Evolutionary conservation across 2,329 filamentous ascomycete genomes (phyloP).

Genomic region (Pestalotiopsis fici): DNA sequence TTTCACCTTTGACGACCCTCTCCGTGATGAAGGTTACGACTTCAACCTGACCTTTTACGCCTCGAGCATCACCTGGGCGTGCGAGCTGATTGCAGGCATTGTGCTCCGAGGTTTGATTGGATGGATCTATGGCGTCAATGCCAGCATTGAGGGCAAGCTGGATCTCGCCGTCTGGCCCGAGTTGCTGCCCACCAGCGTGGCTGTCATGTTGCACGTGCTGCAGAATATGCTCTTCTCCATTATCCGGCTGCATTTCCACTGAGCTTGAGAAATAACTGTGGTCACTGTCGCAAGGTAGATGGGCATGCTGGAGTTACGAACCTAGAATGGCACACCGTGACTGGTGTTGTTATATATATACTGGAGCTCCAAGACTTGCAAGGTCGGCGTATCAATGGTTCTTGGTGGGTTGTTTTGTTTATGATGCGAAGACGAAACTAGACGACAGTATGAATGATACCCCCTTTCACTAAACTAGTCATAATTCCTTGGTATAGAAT

Average conservation of each 20-base stretch:
- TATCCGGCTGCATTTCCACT: slow-evolving; percentile 60
- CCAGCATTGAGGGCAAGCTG: slow-evolving; percentile 64
- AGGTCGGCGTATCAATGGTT: not conserved
- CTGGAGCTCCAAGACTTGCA: no score
- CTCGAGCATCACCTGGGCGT: slow-evolving; percentile 65
- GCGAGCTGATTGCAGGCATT: slow-evolving; percentile 64
- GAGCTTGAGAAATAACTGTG: not conserved
- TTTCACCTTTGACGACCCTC: slow-evolving; percentile 61
- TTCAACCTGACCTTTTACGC: slow-evolving; percentile 65
- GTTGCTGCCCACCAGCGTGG: slow-evolving; percentile 65
- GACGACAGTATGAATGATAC: slow-evolving; percentile 29
- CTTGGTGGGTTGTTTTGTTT: not conserved
- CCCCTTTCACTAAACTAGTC: slow-evolving; percentile 18
- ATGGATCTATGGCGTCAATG: slow-evolving; percentile 60
- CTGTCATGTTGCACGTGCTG: slow-evolving; percentile 67
- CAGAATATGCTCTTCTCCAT: slow-evolving; percentile 76
- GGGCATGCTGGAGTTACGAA: no score
- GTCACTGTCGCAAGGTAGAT: not conserved
- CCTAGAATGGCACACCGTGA: no score
- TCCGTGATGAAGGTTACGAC: slow-evolving; percentile 51
- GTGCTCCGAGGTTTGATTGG: slow-evolving; percentile 60
- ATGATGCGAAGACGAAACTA: not conserved
- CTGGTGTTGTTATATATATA: no score
- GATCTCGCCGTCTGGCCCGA: slow-evolving; percentile 69
- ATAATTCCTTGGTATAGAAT: slow-evolving; percentile 22